Percentiles rank a stretch among this genome's conserved stretches.
These are phyloP conservation scores for Aspergillus ustus DNA, from an alignment of 2,329 filamentous ascomycete species.

Conservation along the genomic window DNA sequence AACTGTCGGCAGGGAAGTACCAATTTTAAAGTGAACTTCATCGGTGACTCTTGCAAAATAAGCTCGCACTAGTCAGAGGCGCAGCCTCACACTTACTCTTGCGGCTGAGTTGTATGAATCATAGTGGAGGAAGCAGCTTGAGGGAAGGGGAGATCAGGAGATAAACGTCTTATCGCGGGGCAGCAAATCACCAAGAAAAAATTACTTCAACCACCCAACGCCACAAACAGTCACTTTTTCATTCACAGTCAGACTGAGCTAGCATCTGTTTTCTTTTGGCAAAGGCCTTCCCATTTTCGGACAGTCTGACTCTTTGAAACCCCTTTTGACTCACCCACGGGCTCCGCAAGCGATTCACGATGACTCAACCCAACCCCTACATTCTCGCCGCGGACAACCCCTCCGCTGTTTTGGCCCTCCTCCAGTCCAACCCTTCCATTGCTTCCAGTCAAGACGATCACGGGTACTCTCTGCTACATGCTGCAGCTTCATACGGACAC, in stretches of 20 bases:
- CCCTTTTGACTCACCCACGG: conserved; percentile 16
- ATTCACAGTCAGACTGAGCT: not conserved
- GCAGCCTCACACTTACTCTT: conserved; percentile 12
- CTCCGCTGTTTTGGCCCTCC: conserved; percentile 71
- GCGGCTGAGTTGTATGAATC: conserved; percentile 14
- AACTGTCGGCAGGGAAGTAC: not conserved
- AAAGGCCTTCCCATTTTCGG: not conserved
- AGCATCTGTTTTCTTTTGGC: not conserved
- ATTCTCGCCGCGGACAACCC: conserved; percentile 83
- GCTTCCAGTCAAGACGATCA: conserved; percentile 83
- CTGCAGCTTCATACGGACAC: conserved; percentile 90
- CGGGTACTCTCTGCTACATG: conserved; percentile 93
- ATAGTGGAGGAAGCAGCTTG: conserved; percentile 1
- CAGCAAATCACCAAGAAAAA: conserved; percentile 11
- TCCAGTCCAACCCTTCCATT: conserved; percentile 74
- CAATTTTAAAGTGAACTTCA: not conserved
- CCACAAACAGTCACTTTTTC: conserved; percentile 11
- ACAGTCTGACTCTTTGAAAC: not conserved
- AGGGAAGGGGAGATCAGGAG: conserved; percentile 14
- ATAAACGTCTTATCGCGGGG: conserved; percentile 25
- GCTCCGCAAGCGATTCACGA: conserved; percentile 22
- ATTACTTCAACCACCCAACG: conserved; percentile 14
- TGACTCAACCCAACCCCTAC: conserved; percentile 63
- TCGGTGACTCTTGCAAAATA: not conserved
- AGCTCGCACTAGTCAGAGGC: not conserved